Percentiles rank a stretch among this genome's conserved stretches.
Evolutionary conservation across 768 basidiomycete species (phyloP).

Genomic region (Amanita fuliginea): DNA sequence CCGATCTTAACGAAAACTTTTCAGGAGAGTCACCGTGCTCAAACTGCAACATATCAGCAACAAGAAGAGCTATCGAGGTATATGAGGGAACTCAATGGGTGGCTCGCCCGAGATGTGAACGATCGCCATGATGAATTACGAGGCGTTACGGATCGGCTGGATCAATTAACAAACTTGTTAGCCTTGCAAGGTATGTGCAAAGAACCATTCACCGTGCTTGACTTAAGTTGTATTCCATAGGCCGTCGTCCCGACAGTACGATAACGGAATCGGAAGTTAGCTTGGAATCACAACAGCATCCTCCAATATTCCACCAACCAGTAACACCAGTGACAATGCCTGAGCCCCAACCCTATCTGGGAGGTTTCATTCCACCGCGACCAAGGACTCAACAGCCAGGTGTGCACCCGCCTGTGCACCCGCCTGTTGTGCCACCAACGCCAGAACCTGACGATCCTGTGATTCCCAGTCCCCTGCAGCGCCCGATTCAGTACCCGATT

Average conservation of each 20-base stretch:
- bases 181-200: slow-evolving; percentile 16
- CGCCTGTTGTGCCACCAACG: slow-evolving; percentile 7
- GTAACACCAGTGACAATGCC: slow-evolving; percentile 8
- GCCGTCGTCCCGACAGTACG: slow-evolving; percentile 1
- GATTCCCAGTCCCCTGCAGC: background rate
- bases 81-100: slow-evolving; percentile 64
- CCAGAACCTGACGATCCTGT: slow-evolving; percentile 5
- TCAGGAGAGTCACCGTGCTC: slow-evolving; percentile 69
- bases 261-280: slow-evolving; percentile 5
- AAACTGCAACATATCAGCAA: slow-evolving; percentile 66
- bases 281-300: background rate
- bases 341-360: slow-evolving; percentile 2
- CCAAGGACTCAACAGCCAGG: background rate
- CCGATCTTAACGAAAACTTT: slow-evolving; percentile 6
- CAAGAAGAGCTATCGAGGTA: slow-evolving; percentile 75
- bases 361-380: background rate
- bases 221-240: background rate
- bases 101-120: slow-evolving; percentile 69
- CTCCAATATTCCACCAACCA: background rate
- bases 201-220: background rate
- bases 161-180: slow-evolving; percentile 31
- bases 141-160: slow-evolving; percentile 52
- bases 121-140: slow-evolving; percentile 70
- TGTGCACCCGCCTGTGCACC: background rate
- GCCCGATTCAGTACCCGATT: background rate